Percentiles rank a stretch among this genome's conserved stretches.
These are phyloP conservation scores for Astragalus membranaceus DNA, from an alignment of 306 rosid genomes.

Conservation along the genomic window DNA sequence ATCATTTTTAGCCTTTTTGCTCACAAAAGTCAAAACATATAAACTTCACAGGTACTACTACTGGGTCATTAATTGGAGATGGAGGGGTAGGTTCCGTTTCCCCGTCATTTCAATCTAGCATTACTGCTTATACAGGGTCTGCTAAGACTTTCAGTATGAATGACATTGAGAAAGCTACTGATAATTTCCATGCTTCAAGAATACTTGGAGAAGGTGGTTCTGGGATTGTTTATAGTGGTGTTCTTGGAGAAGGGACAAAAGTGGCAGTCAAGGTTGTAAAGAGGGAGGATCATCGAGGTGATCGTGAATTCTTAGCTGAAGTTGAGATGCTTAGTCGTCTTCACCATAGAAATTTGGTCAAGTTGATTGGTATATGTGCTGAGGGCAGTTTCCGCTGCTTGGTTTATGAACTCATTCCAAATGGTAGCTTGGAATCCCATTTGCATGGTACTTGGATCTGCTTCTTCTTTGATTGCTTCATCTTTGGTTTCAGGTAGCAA, in stretches of 20 bases:
- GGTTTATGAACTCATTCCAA: conserved; percentile 79
- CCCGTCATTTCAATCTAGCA: conserved; percentile 63
- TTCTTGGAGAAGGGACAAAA: conserved; percentile 57
- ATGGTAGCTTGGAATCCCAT: conserved; percentile 87
- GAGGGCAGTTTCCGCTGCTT: conserved; percentile 60
- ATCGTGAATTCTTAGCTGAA: conserved; percentile 82
- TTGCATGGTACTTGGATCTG: conserved; percentile 57
- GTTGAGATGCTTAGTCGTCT: conserved; percentile 96
- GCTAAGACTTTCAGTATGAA: conserved; percentile 57
- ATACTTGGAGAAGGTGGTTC: conserved; percentile 93
- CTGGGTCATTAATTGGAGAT: conserved; percentile 44
- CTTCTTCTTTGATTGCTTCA: neutral
- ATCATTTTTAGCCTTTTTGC: neutral
- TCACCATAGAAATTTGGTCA: conserved; percentile 84
- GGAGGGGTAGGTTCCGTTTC: conserved; percentile 45
- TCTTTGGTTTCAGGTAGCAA: neutral
- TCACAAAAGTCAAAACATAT: neutral
- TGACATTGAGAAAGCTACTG: conserved; percentile 66
- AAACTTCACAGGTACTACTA: conserved; percentile 38
- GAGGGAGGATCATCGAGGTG: conserved; percentile 80
- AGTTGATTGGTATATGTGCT: conserved; percentile 75
- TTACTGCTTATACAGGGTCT: conserved; percentile 60
- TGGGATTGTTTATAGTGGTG: conserved; percentile 74
- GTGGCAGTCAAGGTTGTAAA: conserved; percentile 84
- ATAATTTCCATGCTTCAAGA: conserved; percentile 50